Evolutionary conservation across 805 yeast genomes (phyloP), one percentile per base, ranked within the genome.

Genomic region (Wickerhamiella sergipiensis): DNA sequence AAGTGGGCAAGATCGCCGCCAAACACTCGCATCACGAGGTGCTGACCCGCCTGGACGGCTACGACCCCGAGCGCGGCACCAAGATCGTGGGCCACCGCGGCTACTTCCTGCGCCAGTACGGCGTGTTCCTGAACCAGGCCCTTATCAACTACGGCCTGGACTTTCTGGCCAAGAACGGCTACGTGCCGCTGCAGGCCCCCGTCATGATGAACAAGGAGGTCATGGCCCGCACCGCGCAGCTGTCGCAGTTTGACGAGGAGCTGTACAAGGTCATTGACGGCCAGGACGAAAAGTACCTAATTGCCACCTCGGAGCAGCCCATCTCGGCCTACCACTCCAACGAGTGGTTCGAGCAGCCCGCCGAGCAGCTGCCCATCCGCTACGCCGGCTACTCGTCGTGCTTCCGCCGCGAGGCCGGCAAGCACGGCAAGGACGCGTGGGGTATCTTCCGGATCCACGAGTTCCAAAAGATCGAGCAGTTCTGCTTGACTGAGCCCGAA

Each of bases 401-500:
- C 80, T 92, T 92, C 82, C 83, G 98, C 72, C 85, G 98, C 74
- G 98, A 92, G 75, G 98, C 98, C 53, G 98, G 98, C 60, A 83
- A 96, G 58, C 97, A 90, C 64, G 98, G 98, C 69, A 90, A 90
- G 70, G 98, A 92, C 65, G 98, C 98, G 47, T 92, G 98, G 98
- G 98, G 98, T 72, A 88, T 92, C 59, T 92, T 92, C 81, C 84
- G 98, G 73, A 97, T 92, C 53, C 98, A 92, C 67, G 95, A 95
- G 55, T 92, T 92, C 65, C 98, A 92, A 74, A 92, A 92, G 74
- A 87, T 92, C 64, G 98, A 92, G 74, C 98, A 92, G 73, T 92
- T 92, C 66, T 82, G 84, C 61, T 68, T 92, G 62, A 83, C 97
- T 56, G 98, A 92, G 75, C 98, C 98, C 52, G 97, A 89, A 68